These are phyloP conservation scores for Cutaneotrichosporon cavernicola DNA, from an alignment of 1,284 basidiomycete genomes.

Conservation along the genomic window DNA sequence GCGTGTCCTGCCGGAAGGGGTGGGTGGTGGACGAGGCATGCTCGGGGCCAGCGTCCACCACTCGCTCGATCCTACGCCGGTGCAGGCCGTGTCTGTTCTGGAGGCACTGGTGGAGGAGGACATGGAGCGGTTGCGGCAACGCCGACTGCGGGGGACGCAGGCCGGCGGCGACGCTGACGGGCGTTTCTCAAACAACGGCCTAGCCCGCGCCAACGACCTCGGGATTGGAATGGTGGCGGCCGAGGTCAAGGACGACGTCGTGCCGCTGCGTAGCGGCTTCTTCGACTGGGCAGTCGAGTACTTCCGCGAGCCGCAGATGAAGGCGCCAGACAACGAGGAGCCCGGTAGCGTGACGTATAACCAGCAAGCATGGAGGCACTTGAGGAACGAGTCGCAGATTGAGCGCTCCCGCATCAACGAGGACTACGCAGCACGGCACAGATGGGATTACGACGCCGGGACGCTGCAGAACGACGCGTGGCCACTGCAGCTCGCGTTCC, in stretches of 20 bases:
- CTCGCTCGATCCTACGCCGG: slow-evolving; percentile 23
- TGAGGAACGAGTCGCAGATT: slow-evolving; percentile 81
- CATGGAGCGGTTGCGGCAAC: slow-evolving; percentile 75
- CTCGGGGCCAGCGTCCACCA: slow-evolving; percentile 15
- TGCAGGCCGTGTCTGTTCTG: slow-evolving; percentile 69
- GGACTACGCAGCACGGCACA: slow-evolving; percentile 66
- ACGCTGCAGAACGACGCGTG: slow-evolving; percentile 68
- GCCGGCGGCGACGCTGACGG: slow-evolving; percentile 49
- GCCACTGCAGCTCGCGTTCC: slow-evolving; percentile 80
- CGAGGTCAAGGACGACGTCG: slow-evolving; percentile 56
- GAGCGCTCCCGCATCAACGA: slow-evolving; percentile 63
- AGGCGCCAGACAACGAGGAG: slow-evolving; percentile 93
- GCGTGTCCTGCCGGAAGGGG: slow-evolving; percentile 36
- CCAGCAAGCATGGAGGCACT: slow-evolving; percentile 91
- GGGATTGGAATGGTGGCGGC: slow-evolving; percentile 54
- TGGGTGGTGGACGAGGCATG: slow-evolving; percentile 9
- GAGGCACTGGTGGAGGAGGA: slow-evolving; percentile 86
- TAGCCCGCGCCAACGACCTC: slow-evolving; percentile 44
- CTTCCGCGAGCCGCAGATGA: slow-evolving; percentile 98
- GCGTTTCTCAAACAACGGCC: slow-evolving; percentile 43
- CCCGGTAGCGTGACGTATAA: slow-evolving; percentile 92
- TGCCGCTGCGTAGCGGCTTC: slow-evolving; percentile 87
- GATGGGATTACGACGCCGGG: slow-evolving; percentile 79
- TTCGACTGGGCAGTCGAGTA: slow-evolving; percentile 98
- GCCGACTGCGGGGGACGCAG: slow-evolving; percentile 58